Evolutionary conservation across 768 basidiomycete species (phyloP), one percentile per base, ranked within the genome.

Genomic region (Pisolithus orientalis): DNA sequence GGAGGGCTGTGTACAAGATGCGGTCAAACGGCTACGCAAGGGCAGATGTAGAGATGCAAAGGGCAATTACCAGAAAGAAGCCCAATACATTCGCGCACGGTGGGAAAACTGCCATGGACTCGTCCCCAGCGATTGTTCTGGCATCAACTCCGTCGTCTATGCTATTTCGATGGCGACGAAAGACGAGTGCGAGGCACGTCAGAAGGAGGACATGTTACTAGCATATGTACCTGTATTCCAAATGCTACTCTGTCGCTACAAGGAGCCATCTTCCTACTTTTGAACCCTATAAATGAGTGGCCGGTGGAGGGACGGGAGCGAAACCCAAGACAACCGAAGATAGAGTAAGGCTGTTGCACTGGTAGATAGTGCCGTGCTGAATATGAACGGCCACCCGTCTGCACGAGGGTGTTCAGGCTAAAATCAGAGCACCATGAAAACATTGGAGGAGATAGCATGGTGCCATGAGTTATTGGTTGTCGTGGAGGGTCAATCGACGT

Each of bases 141-240:
- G 79, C 0, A 62, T 85, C 2, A 85, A 87, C 64, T 75, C 84
- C 6, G 65, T 85, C 50, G 78, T 83, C 1, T 87, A 87, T 55
- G 81, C 80, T 1, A 65, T 77, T 37, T 21, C 21, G 21, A 65
- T 84, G 53, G 77, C 72, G 27, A 71, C 76, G 2, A 51, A 59
- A 9, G 69, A 68, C 46, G 69, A 62, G 1, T 65, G 62, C 48
- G 73, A 77, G 43, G 75, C 68, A 5, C 44, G 57, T 9, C 57
- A 62, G 42, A 72, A 72, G 39, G 69, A 71, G 48, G 55, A 59
- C n/a, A 29, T 59, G 17, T 21, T 21, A 21, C 62, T 84, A 44
- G 47, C 75, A 2, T 53, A 57, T 4, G 62, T 71, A 14, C 61
- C 64, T 10, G 65, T 64, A 47, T 80, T 84, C 53, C 72, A 75